These are phyloP conservation scores for Fallopia convolvulus DNA, from an alignment of 148 eudicot species.

Conservation along the genomic window DNA sequence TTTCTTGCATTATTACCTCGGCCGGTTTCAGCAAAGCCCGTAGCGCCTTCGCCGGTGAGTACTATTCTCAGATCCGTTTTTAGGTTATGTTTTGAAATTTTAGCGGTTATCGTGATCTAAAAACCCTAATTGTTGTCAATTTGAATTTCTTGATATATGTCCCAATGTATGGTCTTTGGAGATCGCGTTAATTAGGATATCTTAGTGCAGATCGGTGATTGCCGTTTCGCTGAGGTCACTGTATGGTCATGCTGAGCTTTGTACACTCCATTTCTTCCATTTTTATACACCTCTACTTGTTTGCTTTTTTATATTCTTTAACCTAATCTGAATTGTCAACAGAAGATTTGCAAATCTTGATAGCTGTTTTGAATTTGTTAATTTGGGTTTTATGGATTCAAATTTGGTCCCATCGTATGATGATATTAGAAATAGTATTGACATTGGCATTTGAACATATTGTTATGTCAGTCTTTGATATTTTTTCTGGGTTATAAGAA, in stretches of 20 bases:
- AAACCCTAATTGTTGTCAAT: slow-evolving; percentile 11
- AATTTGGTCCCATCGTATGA: not conserved
- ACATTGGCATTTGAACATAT: not conserved
- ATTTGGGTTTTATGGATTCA: not conserved
- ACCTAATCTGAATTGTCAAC: not conserved
- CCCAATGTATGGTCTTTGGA: not conserved
- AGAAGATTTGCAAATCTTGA: not conserved
- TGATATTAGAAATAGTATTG: not conserved
- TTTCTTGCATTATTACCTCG: slow-evolving; percentile 5
- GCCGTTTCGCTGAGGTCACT: not conserved
- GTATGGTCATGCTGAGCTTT: slow-evolving; percentile 2
- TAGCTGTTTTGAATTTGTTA: not conserved
- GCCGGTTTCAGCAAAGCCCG: not conserved
- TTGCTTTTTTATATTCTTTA: not conserved
- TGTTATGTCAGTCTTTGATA: not conserved
- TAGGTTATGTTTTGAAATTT: slow-evolving; percentile 6
- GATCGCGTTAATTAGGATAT: not conserved
- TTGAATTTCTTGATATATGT: not conserved
- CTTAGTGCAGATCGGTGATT: not conserved
- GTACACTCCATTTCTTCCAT: not conserved
- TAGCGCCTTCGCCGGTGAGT: slow-evolving; percentile 11
- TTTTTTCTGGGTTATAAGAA: not conserved
- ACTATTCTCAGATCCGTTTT: slow-evolving; percentile 13
- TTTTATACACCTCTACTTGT: not conserved
- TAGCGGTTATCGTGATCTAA: slow-evolving; percentile 10